Conservation (phyloP, 2,329 filamentous ascomycete species). For the Fusarium palustre region DNA sequence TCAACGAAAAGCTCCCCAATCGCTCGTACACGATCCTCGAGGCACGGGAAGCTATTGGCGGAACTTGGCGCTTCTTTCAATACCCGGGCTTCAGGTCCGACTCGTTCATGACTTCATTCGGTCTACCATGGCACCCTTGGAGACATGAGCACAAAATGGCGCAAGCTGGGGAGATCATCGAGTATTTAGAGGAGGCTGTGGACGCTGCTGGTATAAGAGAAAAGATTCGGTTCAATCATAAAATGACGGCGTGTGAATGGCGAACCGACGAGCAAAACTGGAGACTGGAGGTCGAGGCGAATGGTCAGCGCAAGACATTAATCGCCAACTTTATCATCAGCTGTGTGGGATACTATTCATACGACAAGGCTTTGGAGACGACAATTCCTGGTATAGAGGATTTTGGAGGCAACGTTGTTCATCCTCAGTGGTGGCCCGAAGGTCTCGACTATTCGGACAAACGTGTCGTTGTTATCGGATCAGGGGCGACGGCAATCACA, state of each 20-base stretch:
- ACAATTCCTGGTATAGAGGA: conserved; percentile 74
- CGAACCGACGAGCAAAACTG: conserved; percentile 66
- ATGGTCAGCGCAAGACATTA: conserved; percentile 43
- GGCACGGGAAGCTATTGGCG: conserved; percentile 72
- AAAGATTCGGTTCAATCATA: conserved; percentile 65
- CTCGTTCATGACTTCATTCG: conserved; percentile 70
- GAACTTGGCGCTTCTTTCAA: conserved; percentile 83
- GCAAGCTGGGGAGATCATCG: conserved; percentile 62
- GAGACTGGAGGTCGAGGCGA: conserved; percentile 60
- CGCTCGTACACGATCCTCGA: conserved; percentile 75
- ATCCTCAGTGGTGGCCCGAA: conserved; percentile 83
- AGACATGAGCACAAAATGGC: conserved; percentile 63
- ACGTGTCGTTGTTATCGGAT: conserved; percentile 78
- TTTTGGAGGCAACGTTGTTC: conserved; percentile 73
- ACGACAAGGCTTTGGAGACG: conserved; percentile 69
- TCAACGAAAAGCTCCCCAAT: conserved; percentile 68
- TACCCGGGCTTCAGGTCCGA: conserved; percentile 80
- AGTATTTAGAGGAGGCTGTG: conserved; percentile 67
- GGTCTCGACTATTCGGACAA: conserved; percentile 74
- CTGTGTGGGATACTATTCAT: conserved; percentile 78
- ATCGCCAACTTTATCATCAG: conserved; percentile 69
- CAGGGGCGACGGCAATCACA: conserved; percentile 83
- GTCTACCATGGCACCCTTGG: conserved; percentile 81
- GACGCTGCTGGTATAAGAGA: conserved; percentile 63
- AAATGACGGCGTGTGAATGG: conserved; percentile 64